phyloP scores from a whole-genome alignment of 2,329 filamentous ascomycete species.

The Colletotrichum gigasporum region DNA sequence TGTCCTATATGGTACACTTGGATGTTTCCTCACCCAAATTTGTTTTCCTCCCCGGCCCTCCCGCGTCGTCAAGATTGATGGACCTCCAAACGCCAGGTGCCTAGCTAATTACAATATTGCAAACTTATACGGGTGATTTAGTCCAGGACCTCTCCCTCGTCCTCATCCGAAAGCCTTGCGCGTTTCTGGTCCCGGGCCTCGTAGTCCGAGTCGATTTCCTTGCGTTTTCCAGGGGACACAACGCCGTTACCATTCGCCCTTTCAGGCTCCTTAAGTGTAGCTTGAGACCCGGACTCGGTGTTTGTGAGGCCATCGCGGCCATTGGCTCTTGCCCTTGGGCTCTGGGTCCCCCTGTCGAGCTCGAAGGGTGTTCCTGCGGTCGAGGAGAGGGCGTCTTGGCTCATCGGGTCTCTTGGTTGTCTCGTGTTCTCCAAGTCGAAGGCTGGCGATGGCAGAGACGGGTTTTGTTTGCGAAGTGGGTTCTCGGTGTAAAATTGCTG shows the following conservation, averaged over 20 bases:
- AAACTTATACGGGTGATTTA: background rate
- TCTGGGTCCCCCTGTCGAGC: conserved; percentile 58
- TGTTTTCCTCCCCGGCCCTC: background rate
- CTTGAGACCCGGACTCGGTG: conserved; percentile 46
- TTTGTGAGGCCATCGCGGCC: conserved; percentile 46
- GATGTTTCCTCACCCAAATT: background rate
- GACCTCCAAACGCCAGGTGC: conserved; percentile 19
- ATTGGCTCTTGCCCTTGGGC: conserved; percentile 52
- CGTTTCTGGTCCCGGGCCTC: conserved; percentile 53
- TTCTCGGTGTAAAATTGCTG: conserved; percentile 74
- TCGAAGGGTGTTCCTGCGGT: conserved; percentile 59
- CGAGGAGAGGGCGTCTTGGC: conserved; percentile 57
- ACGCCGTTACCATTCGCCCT: conserved; percentile 40
- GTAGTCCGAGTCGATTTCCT: conserved; percentile 47
- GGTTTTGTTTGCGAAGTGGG: conserved; percentile 66
- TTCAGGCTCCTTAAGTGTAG: conserved; percentile 38
- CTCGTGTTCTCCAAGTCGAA: conserved; percentile 67
- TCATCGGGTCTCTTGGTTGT: conserved; percentile 55
- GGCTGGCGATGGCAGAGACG: conserved; percentile 61
- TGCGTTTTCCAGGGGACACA: conserved; percentile 53
- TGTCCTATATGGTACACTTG: conserved; percentile 12
- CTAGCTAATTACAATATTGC: conserved; percentile 17
- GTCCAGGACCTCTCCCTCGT: conserved; percentile 55
- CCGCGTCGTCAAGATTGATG: background rate
- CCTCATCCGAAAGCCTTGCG: conserved; percentile 54